Evolutionary conservation across 139 green algal species (phyloP).

Genomic region (Desmodesmus armatus): DNA sequence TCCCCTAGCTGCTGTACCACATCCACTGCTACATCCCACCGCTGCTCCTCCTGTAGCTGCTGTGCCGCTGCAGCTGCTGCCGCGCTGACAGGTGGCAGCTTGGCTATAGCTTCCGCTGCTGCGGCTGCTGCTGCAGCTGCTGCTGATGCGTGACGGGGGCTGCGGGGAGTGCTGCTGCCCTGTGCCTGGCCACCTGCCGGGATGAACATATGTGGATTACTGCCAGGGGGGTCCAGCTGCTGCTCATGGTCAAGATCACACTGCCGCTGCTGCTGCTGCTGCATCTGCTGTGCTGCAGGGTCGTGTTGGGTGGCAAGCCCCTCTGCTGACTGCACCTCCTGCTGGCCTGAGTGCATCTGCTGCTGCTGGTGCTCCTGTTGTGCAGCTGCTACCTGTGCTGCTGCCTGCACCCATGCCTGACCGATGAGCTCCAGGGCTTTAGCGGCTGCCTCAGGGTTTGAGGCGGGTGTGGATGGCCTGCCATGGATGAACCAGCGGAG

Average conservation of each 20-base stretch:
- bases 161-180: too few relatives aligned
- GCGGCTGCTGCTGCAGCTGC: conserved; percentile 20
- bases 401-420: conserved; percentile 33
- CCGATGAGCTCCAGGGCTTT: conserved; percentile 48
- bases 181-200: too few relatives aligned
- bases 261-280: conserved; percentile 20
- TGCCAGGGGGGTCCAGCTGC: too few relatives aligned
- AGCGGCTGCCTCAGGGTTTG: conserved; percentile 60
- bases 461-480: conserved; percentile 69
- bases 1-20: conserved; percentile 23
- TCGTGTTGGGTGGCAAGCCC: background rate
- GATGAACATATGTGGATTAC: too few relatives aligned
- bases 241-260: too few relatives aligned
- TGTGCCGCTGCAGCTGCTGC: background rate
- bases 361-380: conserved; percentile 1
- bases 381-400: conserved; percentile 4
- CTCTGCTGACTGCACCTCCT: background rate
- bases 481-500: conserved; percentile 90
- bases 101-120: background rate
- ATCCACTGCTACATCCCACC: conserved; percentile 27
- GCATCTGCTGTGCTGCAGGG: background rate
- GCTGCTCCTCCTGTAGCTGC: background rate
- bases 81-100: background rate
- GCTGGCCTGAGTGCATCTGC: background rate
- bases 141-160: conserved; percentile 10